Evolutionary conservation across 2,329 filamentous ascomycete species (phyloP).

Genomic region (Fusarium penzigii): DNA sequence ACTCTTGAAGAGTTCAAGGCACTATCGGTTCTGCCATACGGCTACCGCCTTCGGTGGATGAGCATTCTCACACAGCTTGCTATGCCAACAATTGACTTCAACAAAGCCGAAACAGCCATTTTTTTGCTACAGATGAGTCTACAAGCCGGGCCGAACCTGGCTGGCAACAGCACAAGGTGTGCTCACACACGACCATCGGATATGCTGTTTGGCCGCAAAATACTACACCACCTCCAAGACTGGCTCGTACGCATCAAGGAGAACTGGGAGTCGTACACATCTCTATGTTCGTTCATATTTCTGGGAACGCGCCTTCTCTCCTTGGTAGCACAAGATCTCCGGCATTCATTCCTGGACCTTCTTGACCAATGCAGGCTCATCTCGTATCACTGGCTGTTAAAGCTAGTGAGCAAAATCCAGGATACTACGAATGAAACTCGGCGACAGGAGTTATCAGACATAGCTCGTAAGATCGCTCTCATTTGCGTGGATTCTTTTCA

Average conservation of each 20-base stretch:
- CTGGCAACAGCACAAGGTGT: background rate
- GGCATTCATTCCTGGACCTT: background rate
- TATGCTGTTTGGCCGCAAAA: constrained; percentile 2
- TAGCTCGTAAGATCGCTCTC: constrained; percentile 2
- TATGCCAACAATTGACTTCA: constrained; percentile 25
- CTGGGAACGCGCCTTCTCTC: constrained; percentile 20
- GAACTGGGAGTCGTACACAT: constrained; percentile 25
- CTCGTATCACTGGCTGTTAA: constrained; percentile 12
- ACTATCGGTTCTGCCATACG: constrained; percentile 14
- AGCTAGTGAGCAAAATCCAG: constrained; percentile 2
- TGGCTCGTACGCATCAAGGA: constrained; percentile 10
- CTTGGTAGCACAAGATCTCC: background rate
- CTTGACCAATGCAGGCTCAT: constrained; percentile 5
- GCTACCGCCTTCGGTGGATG: constrained; percentile 21
- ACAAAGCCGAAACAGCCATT: constrained; percentile 17
- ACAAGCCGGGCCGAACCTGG: constrained; percentile 15
- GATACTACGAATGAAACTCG: constrained; percentile 4
- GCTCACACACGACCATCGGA: constrained; percentile 8
- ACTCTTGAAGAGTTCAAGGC: constrained; percentile 56
- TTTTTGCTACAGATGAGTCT: constrained; percentile 25
- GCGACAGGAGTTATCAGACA: constrained; percentile 8
- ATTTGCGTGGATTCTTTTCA: constrained; percentile 19
- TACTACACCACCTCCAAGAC: constrained; percentile 1
- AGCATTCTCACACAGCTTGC: constrained; percentile 24
- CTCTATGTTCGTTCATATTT: constrained; percentile 18